phyloP scores from a whole-genome alignment of 164 flowering plant genomes.

The Euptelea pleiosperma region DNA sequence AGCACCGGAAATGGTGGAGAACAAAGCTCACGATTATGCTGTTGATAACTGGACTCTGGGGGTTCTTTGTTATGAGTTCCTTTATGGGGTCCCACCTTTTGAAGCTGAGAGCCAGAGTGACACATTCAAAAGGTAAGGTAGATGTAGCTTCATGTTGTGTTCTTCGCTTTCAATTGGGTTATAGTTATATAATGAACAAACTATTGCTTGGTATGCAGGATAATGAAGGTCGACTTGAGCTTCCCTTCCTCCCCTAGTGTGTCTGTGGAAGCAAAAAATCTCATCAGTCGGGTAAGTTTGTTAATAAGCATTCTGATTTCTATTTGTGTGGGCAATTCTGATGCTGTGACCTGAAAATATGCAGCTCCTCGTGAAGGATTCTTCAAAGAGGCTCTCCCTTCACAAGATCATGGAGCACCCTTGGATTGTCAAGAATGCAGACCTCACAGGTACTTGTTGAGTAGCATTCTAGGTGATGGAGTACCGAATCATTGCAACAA shows the following conservation, averaged over 20 bases:
- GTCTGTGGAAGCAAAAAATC: constrained; percentile 69
- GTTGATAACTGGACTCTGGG: constrained; percentile 98
- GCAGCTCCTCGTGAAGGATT: constrained; percentile 90
- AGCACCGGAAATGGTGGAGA: constrained; percentile 95
- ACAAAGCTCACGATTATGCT: constrained; percentile 77
- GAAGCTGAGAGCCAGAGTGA: constrained; percentile 78
- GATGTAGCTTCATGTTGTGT: neutral
- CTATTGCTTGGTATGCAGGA: constrained; percentile 39
- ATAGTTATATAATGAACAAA: neutral
- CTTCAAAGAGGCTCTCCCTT: constrained; percentile 80
- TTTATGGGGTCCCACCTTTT: constrained; percentile 89
- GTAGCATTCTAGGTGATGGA: no score
- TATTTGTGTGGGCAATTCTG: neutral
- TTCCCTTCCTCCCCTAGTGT: constrained; percentile 64
- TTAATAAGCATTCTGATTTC: neutral
- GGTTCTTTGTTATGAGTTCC: constrained; percentile 87
- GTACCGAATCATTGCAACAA: no score
- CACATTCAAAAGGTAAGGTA: constrained; percentile 65
- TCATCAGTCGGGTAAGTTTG: constrained; percentile 54
- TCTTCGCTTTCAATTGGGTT: neutral
- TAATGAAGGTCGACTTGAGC: constrained; percentile 67
- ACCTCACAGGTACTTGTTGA: constrained; percentile 41
- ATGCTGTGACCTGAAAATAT: constrained; percentile 2
- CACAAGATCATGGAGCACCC: constrained; percentile 79
- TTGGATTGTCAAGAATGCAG: constrained; percentile 76